phyloP scores from a whole-genome alignment of 768 basidiomycete genomes.

The Grammothele lineata region DNA sequence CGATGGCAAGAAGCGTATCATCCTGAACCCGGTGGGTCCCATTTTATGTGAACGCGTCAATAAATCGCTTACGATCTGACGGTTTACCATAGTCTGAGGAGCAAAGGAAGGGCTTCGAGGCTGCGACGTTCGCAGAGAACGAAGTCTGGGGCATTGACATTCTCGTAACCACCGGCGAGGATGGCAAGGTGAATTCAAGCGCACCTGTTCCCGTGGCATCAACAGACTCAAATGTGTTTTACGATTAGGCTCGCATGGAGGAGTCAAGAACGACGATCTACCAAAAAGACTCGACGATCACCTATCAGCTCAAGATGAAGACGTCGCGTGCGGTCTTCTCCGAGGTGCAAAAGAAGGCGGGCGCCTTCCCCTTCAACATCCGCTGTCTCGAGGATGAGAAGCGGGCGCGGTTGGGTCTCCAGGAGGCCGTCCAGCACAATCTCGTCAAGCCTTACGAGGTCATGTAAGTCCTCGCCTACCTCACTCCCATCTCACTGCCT shows the following conservation, averaged over 20 bases:
- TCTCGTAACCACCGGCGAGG: conserved; percentile 80
- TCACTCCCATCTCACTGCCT: background rate
- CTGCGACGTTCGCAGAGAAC: conserved; percentile 81
- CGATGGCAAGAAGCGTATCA: conserved; percentile 94
- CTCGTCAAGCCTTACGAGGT: conserved; percentile 95
- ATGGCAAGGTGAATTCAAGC: conserved; percentile 69
- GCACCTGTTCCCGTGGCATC: background rate
- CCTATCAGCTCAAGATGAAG: conserved; percentile 97
- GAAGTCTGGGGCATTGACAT: conserved; percentile 97
- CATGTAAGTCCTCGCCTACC: conserved; percentile 48
- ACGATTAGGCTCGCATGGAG: conserved; percentile 73
- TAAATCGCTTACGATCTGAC: background rate
- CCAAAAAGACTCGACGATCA: conserved; percentile 81
- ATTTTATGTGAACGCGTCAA: background rate
- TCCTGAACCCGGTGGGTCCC: conserved; percentile 64
- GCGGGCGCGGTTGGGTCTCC: conserved; percentile 88
- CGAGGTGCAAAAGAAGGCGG: conserved; percentile 97
- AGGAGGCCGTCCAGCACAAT: conserved; percentile 93
- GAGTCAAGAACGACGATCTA: conserved; percentile 91
- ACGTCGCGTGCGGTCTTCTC: conserved; percentile 95
- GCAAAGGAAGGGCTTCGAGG: conserved; percentile 84
- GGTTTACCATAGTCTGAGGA: conserved; percentile 45
- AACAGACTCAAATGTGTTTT: background rate
- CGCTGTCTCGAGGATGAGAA: conserved; percentile 95
- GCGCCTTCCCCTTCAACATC: conserved; percentile 96